Base-by-base conservation (phyloP, 495 filamentous ascomycete genomes). In the Cenococcum geophilum region DNA sequence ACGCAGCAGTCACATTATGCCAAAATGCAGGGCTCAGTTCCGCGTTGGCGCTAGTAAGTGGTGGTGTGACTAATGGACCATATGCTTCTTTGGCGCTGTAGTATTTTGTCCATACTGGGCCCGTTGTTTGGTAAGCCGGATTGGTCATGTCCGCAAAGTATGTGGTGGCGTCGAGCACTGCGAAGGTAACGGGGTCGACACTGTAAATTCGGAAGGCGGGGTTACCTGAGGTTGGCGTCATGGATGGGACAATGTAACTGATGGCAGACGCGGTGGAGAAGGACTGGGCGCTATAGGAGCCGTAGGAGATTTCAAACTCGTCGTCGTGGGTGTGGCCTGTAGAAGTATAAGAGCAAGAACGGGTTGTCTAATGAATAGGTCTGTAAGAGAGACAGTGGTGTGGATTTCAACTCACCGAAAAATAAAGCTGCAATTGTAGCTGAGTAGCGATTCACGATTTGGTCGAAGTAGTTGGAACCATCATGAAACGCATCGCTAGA, bases 191-290 rank as follows among this genome's bases (percentile, higher is more conserved):
- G 0, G 81, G 79, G 57, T 83, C 82, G 32, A 83, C 74, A 12
- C 73, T 68, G 69, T 83, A 83, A n/a, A 83, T 75, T 36, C 78
- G 77, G 74, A 85, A 83, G 1, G 80, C 74, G 0, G 81, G 78
- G 11, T 76, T 71, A 16, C 80, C 80, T 5, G 75, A 76, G 0
- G 73, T 81, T 0, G 82, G 81, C 0, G 81, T 83, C 69, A 85
- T 64, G 9, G 78, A 75, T 5, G 81, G 80, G 0, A 73, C 74
- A 59, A 83, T 76, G 55, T 80, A 85, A 5, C 75, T 77, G 23
- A 77, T 72, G 45, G 73, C 74, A 3, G 74, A 62, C 2, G 82
- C 80, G 5, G 74, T 79, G 11, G 71, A 58, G 42, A 60, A 63
- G 51, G 57, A 65, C 5, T 70, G 75, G 21, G 61, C 62, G 4